Evolutionary conservation across 139 green algal species (phyloP), one percentile per base, ranked within the genome.

Genomic region (Chara braunii): DNA sequence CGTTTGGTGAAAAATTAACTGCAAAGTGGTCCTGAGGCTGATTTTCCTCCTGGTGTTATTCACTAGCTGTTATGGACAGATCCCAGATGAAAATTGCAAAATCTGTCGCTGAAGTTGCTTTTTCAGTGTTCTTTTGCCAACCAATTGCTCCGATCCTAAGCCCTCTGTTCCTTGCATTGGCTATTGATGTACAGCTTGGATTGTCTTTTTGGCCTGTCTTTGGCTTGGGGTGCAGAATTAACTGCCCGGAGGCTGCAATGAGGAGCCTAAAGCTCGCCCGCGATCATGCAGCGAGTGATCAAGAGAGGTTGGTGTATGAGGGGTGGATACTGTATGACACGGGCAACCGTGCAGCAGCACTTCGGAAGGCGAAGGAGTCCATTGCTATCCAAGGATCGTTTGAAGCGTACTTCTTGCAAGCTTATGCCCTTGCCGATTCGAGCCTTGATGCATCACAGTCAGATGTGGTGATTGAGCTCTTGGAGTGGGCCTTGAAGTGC

Each of bases 271-370:
- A 30, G 11, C 11, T 14, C 11, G 50, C 50, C 11, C 50, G 50
- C 11, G 11, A 58, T 11, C 50, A 58, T 26, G 11, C 50, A 11
- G 11, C 11, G 11, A 51, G 24, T 23, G 50, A 58, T 12, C 50
- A 58, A 28, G 50, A 58, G 50, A 28, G 50, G 50, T 26, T 58
- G 24, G 12, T 58, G 11, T 58, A 58, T 26, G 50, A 58, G 12
- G 50, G 50, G 24, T 58, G 50, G 50, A 58, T 58, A 28, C 50
- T 58, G 11, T 58, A 29, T 26, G 50, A 58, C 50, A 58, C 11
- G 24, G 50, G 50, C 11, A 28, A 30, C 11, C 50, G 50, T 26
- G 50, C 50, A 11, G 50, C 32, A 30, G 50, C 50, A 14, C 12
- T 58, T 11, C 11, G 12, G 11, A 58, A 58, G 50, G 50, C 50